Conservation (phyloP, 148 eudicot species). For the Pouteria glomerata region DNA sequence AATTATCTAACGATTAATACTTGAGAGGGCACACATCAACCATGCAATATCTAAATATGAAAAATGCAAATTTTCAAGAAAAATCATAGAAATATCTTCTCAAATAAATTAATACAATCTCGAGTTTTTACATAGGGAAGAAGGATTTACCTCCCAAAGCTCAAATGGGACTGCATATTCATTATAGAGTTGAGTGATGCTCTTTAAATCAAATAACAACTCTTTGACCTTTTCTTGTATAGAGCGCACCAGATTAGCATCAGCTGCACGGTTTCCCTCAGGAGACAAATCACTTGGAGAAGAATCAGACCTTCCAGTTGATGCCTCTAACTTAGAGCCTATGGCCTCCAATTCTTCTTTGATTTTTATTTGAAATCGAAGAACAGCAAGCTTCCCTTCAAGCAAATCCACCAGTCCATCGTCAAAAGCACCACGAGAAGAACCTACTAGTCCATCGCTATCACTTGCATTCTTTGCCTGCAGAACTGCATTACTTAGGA, state of each 20-base stretch:
- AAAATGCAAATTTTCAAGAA: neutral
- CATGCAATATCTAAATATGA: neutral
- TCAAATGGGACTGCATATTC: conserved; percentile 96
- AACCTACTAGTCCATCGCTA: conserved; percentile 35
- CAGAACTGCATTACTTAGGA: conserved; percentile 85
- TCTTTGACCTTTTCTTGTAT: conserved; percentile 71
- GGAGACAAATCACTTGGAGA: conserved; percentile 35
- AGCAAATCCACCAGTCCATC: conserved; percentile 87
- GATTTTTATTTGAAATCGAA: conserved; percentile 80
- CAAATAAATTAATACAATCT: neutral
- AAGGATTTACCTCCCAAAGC: conserved; percentile 80
- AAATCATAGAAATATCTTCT: neutral
- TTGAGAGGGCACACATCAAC: neutral
- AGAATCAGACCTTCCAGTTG: conserved; percentile 52
- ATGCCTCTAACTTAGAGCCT: conserved; percentile 51
- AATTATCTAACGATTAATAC: too few relatives aligned
- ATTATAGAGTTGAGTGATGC: conserved; percentile 85
- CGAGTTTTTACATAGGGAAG: neutral
- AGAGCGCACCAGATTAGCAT: conserved; percentile 31
- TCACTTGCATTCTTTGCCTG: conserved; percentile 86
- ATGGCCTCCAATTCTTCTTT: conserved; percentile 65
- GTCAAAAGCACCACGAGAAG: conserved; percentile 57
- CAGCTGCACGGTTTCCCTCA: conserved; percentile 24
- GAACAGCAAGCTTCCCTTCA: conserved; percentile 95
- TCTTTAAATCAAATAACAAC: conserved; percentile 75